Conservation (phyloP, 2,329 filamentous ascomycete species). For the Penicillium sp. region DNA sequence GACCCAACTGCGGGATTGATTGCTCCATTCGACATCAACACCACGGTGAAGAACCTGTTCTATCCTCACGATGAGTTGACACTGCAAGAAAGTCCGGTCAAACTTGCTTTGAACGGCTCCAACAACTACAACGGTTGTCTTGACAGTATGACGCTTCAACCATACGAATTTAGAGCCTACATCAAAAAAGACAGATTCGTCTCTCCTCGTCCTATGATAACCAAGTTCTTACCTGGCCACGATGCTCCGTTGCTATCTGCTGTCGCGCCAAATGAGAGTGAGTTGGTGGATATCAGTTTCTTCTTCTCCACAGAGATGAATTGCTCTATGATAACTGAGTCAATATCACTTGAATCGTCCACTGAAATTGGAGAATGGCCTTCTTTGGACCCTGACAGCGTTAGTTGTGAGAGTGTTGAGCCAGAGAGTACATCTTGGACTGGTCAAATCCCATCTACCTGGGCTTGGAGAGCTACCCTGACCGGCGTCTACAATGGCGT, state of each 20-base stretch:
- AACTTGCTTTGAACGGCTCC: constrained; percentile 50
- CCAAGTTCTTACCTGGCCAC: constrained; percentile 60
- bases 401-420: constrained; percentile 47
- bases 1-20: constrained; percentile 51
- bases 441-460: constrained; percentile 55
- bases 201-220: constrained; percentile 57
- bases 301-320: constrained; percentile 62
- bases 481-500: constrained; percentile 60
- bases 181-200: constrained; percentile 54
- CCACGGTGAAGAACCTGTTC: constrained; percentile 62
- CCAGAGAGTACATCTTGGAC: constrained; percentile 39
- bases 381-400: constrained; percentile 44
- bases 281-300: constrained; percentile 52
- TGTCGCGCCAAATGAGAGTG: constrained; percentile 39
- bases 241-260: constrained; percentile 56
- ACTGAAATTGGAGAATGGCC: constrained; percentile 49
- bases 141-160: constrained; percentile 50
- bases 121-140: constrained; percentile 56
- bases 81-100: constrained; percentile 47
- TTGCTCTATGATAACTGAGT: constrained; percentile 54
- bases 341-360: constrained; percentile 54
- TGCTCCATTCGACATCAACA: constrained; percentile 54
- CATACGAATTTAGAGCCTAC: constrained; percentile 61
- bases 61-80: constrained; percentile 58
- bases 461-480: constrained; percentile 54